A percentile compares a stretch with the other conserved stretches of the same genome.
phyloP scores from a whole-genome alignment of 768 basidiomycete species.

The button mushroom (Agaricus bisporus) region DNA sequence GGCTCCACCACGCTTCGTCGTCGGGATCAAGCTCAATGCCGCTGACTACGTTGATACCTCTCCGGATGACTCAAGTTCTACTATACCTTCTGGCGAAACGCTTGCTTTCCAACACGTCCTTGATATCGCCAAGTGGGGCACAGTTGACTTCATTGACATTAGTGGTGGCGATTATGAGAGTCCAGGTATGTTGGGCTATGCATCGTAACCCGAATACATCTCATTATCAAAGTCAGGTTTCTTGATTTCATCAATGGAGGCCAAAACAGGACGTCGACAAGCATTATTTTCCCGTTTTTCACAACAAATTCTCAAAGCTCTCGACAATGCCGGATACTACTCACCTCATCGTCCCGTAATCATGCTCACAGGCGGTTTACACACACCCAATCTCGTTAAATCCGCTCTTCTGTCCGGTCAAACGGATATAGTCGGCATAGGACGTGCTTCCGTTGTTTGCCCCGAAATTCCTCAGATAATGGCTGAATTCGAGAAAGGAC shows the following conservation, averaged over 20 bases:
- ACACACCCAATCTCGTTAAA: slow-evolving; percentile 48
- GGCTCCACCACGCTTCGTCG: slow-evolving; percentile 52
- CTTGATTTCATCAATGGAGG: slow-evolving; percentile 18
- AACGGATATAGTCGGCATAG: slow-evolving; percentile 75
- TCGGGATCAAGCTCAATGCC: slow-evolving; percentile 79
- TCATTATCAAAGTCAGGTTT: slow-evolving; percentile 32
- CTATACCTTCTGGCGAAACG: slow-evolving; percentile 24
- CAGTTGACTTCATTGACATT: slow-evolving; percentile 81
- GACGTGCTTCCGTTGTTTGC: slow-evolving; percentile 53
- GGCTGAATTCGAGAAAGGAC: slow-evolving; percentile 17
- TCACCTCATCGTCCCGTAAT: slow-evolving; percentile 45
- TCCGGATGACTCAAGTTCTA: slow-evolving; percentile 6
- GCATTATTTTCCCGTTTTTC: slow-evolving; percentile 73
- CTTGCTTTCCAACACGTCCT: slow-evolving; percentile 56
- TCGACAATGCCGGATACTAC: slow-evolving; percentile 23
- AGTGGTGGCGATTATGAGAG: slow-evolving; percentile 84
- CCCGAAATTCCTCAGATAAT: slow-evolving; percentile 53
- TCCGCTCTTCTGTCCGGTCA: slow-evolving; percentile 47
- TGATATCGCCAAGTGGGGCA: slow-evolving; percentile 55
- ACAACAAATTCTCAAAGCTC: slow-evolving; percentile 38
- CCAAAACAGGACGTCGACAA: slow-evolving; percentile 41
- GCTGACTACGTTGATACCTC: slow-evolving; percentile 52
- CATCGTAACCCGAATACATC: neutral
- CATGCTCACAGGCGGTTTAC: slow-evolving; percentile 78
- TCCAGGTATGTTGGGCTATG: slow-evolving; percentile 41